These are phyloP conservation scores for Trypanosoma mega DNA, from an alignment of 208 protist genomes.

Conservation along the genomic window DNA sequence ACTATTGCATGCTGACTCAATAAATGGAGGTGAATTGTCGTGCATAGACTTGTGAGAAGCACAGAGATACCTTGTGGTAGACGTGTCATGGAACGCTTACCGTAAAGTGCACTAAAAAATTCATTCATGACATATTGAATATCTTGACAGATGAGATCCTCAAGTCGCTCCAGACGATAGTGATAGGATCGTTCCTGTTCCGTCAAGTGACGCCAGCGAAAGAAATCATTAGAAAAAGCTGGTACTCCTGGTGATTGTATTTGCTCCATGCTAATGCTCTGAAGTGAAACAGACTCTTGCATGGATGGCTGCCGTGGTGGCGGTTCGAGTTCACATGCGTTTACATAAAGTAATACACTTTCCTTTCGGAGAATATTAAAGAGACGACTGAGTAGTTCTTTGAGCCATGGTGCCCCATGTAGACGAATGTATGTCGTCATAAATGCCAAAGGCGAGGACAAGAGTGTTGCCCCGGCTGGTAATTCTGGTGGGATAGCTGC, in stretches of 20 bases:
- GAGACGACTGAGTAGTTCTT: slow-evolving; percentile 61
- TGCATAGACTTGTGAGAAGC: slow-evolving; percentile 74
- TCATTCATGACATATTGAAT: slow-evolving; percentile 79
- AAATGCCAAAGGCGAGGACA: slow-evolving; percentile 67
- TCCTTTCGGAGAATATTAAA: slow-evolving; percentile 79
- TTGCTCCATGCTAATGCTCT: slow-evolving; percentile 10
- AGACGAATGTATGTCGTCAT: slow-evolving; percentile 80
- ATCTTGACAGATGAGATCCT: slow-evolving; percentile 83
- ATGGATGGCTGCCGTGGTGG: not conserved
- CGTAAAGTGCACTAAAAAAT: slow-evolving; percentile 77
- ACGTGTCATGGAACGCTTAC: slow-evolving; percentile 57
- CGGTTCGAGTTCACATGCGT: slow-evolving; percentile 65
- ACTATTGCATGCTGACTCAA: slow-evolving; percentile 37
- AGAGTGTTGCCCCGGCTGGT: slow-evolving; percentile 27
- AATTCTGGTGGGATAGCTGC: not conserved
- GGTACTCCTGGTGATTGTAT: not conserved
- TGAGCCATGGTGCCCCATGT: slow-evolving; percentile 81
- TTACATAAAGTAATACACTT: slow-evolving; percentile 86
- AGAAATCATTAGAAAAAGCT: slow-evolving; percentile 3
- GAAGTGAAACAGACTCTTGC: not conserved
- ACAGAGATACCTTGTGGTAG: slow-evolving; percentile 78
- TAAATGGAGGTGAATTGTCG: slow-evolving; percentile 80
- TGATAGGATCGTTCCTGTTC: slow-evolving; percentile 24
- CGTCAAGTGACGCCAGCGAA: slow-evolving; percentile 1
- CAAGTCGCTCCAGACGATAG: slow-evolving; percentile 45